Conservation (phyloP, 208 protist genomes). For the Histomonas meleagridis region DNA sequence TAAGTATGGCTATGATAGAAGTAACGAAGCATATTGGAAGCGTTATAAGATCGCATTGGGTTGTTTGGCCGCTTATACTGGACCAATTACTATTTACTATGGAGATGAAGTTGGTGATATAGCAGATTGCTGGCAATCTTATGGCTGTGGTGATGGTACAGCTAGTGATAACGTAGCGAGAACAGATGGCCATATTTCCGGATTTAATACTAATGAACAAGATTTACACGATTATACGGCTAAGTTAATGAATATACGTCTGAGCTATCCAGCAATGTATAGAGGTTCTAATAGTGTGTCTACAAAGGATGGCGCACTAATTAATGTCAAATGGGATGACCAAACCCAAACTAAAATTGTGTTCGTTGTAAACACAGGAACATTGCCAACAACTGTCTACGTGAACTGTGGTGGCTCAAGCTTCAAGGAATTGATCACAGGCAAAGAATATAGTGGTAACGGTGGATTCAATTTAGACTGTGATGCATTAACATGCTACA, state of each 20-base stretch:
- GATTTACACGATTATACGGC: background rate
- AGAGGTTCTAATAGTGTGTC: background rate
- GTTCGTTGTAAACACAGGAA: background rate
- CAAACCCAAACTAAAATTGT: constrained; percentile 6
- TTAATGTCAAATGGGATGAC: background rate
- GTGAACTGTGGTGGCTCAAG: background rate
- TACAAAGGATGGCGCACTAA: background rate
- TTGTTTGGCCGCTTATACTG: background rate
- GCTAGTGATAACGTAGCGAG: background rate
- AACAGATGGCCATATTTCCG: background rate
- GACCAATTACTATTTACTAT: background rate
- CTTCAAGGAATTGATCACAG: too few relatives aligned
- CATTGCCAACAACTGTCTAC: background rate
- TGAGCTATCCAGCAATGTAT: background rate
- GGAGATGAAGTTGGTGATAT: background rate
- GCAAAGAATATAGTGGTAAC: too few relatives aligned
- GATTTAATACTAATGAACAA: background rate
- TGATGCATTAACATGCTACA: too few relatives aligned
- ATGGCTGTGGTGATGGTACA: background rate
- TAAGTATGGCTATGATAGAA: background rate
- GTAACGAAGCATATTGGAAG: background rate
- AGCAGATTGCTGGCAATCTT: background rate
- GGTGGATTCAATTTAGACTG: too few relatives aligned
- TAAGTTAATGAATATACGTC: background rate
- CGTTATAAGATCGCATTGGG: background rate